phyloP scores from a whole-genome alignment of 163 green algal genomes.

The Scenedesmus sp. region DNA sequence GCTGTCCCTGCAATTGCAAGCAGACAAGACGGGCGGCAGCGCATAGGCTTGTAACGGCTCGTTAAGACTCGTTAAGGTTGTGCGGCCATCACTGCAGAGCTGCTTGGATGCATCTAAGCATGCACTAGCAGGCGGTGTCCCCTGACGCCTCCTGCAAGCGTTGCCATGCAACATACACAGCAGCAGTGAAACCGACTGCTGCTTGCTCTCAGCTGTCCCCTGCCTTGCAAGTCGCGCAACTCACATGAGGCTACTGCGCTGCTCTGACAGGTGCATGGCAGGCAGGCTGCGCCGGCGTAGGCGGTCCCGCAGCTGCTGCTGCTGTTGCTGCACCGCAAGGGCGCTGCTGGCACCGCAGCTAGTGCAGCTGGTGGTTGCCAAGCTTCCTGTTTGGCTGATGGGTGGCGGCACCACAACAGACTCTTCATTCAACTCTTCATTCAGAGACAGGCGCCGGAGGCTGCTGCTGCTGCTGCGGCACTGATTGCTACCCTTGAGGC shows the following conservation, averaged over 20 bases:
- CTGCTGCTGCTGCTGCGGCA: constrained; percentile 11
- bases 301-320: neutral
- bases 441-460: neutral
- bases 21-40: neutral
- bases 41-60: no score
- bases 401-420: neutral
- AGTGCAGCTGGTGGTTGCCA: constrained; percentile 27
- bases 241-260: neutral
- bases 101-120: neutral
- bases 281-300: constrained; percentile 21
- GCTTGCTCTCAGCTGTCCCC: neutral
- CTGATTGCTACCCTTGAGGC: neutral
- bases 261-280: constrained; percentile 26
- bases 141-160: neutral
- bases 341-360: neutral
- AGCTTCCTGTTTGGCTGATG: constrained; percentile 37
- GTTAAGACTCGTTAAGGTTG: no score
- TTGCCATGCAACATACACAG: neutral
- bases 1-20: neutral
- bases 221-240: neutral
- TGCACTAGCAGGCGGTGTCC: neutral
- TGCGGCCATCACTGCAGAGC: no score
- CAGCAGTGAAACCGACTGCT: neutral
- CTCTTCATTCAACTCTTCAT: neutral
- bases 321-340: neutral